These are phyloP conservation scores for Breviolum minutum DNA, from an alignment of 73 alveolate species.

Conservation along the genomic window DNA sequence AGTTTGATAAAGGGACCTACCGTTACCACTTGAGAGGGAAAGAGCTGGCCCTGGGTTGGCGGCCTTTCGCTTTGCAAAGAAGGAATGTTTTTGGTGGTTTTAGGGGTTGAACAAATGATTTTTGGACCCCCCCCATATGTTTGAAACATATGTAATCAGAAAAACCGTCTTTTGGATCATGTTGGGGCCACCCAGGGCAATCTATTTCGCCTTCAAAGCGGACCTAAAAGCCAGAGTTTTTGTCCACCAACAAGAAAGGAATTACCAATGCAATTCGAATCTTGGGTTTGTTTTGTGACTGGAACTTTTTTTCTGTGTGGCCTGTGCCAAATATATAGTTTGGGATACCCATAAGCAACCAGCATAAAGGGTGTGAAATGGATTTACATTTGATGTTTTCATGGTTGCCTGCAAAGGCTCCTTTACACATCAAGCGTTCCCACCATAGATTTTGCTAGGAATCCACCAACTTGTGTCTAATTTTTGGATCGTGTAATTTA, in stretches of 20 bases:
- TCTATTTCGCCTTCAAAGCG: conserved; percentile 7
- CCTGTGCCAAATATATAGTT: no score
- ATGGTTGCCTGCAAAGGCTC: no score
- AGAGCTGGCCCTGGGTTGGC: neutral
- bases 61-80: neutral
- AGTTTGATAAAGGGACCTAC: neutral
- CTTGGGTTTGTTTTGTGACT: no score
- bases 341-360: no score
- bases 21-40: neutral
- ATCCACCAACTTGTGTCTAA: no score
- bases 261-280: neutral
- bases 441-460: no score
- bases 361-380: no score
- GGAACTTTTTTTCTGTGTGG: no score
- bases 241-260: neutral
- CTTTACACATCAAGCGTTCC: no score
- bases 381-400: no score
- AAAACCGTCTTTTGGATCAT: neutral
- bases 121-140: neutral
- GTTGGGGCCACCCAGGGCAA: neutral
- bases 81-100: neutral
- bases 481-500: no score
- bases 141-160: neutral
- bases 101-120: neutral
- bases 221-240: conserved; percentile 18